Evolutionary conservation across 805 yeast species (phyloP).

Genomic region (Metschnikowia cerradonensis): DNA sequence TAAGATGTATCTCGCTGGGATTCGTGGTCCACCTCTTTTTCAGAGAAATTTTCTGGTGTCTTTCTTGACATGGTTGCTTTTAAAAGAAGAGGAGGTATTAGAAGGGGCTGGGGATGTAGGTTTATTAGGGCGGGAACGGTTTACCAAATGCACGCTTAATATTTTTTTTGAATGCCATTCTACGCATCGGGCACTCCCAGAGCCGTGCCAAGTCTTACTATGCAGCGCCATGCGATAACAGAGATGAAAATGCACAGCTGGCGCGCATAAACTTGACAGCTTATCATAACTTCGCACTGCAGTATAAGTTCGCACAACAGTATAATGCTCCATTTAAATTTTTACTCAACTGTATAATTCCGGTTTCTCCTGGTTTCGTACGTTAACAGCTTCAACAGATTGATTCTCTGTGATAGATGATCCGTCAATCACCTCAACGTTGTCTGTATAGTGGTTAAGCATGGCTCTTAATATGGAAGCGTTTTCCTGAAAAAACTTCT

Average conservation of each 20-base stretch:
- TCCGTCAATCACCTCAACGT: slow-evolving; percentile 13
- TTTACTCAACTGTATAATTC: neutral
- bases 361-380: slow-evolving; percentile 12
- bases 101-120: neutral
- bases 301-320: no score
- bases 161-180: neutral
- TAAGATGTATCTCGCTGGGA: neutral
- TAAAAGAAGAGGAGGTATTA: neutral
- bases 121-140: neutral
- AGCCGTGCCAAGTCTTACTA: neutral
- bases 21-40: slow-evolving; percentile 1
- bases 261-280: slow-evolving; percentile 1
- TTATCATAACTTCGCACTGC: neutral
- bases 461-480: slow-evolving; percentile 15
- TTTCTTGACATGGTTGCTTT: neutral
- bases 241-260: neutral
- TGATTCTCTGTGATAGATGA: slow-evolving; percentile 5
- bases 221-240: neutral
- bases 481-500: slow-evolving; percentile 22
- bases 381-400: slow-evolving; percentile 8
- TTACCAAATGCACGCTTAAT: neutral
- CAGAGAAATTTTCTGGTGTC: neutral
- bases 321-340: no score
- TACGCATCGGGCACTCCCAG: neutral
- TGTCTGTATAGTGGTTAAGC: slow-evolving; percentile 12